Base-by-base conservation (phyloP, 1,284 basidiomycete genomes). In the Ganoderma leucocontextum region DNA sequence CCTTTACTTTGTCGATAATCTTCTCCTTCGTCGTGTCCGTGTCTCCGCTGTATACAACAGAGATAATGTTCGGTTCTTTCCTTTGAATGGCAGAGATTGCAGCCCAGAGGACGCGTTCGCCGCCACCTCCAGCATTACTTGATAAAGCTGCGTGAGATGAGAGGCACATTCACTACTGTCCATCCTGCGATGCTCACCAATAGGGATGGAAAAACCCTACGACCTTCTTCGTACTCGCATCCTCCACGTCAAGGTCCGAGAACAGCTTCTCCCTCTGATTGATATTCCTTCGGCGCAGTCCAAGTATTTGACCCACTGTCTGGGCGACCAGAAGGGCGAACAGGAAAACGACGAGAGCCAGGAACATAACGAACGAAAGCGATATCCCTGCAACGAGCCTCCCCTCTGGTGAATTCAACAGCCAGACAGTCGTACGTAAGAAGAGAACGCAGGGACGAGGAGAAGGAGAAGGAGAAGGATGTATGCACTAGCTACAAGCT, bases 111-210 rank as follows among this genome's bases (percentile, higher is more conserved):
- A 99, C 97, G 1, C 97, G 89, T 81, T 99, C 97, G 0, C 98
- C 98, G 15, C 98, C 98, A 13, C 97, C 97, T 0, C 97, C 97
- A 29, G 97, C 96, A 84, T 99, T 98, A 79, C 96, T 98, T 72
- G 63, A 55, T 67, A 66, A 66, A n/a, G 76, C 74, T 82, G 70
- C 69, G 78, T 81, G 79, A 81, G 79, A 82, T 81, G 75, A 81
- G 75, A 76, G 73, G 70, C 70, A 65, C 71, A 67, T 52, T 65
- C 64, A 15, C 55, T 12, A 33, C 47, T 44, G 35, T 41, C 38
- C 67, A 25, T 53, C 9, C 55, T 29, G 19, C 52, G 25, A 4
- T 29, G 78, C 89, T 82, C 75, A 96, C 95, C 96, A 98, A 80
- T 96, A 98, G 0, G 97, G 97, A 81, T 98, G 97, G 79, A 98